Evolutionary conservation across 2,329 filamentous ascomycete genomes (phyloP).

Genomic region (Fusarium penzigii): DNA sequence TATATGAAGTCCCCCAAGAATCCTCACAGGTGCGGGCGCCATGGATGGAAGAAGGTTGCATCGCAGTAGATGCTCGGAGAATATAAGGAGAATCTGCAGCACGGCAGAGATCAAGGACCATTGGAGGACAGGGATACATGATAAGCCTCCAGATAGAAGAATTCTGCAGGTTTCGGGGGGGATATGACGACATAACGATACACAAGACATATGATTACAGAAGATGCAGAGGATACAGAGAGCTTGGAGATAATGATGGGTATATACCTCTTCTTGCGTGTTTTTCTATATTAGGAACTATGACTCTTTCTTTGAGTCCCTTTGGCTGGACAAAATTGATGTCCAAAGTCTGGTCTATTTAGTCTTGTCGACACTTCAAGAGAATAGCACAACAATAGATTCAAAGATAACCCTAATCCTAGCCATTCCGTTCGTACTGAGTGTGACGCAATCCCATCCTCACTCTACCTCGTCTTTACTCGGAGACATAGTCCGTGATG

Average conservation of each 20-base stretch:
- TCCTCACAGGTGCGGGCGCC: constrained; percentile 58
- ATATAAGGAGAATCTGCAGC: neutral
- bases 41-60: constrained; percentile 38
- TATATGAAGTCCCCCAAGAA: constrained; percentile 62
- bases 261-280: neutral
- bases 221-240: neutral
- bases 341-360: no score
- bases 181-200: neutral
- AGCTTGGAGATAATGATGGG: neutral
- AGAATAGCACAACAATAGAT: no score
- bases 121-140: neutral
- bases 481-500: no score
- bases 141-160: neutral
- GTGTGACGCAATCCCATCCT: no score
- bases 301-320: no score
- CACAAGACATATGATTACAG: neutral
- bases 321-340: no score
- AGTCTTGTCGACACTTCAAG: no score
- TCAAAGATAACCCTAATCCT: no score
- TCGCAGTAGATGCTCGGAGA: constrained; percentile 7
- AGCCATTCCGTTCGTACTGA: no score
- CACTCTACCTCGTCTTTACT: no score
- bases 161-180: neutral
- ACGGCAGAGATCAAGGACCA: neutral
- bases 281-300: neutral